Base-by-base conservation (phyloP, 108 stramenopile species). In the Nitzschia putrida region DNA sequence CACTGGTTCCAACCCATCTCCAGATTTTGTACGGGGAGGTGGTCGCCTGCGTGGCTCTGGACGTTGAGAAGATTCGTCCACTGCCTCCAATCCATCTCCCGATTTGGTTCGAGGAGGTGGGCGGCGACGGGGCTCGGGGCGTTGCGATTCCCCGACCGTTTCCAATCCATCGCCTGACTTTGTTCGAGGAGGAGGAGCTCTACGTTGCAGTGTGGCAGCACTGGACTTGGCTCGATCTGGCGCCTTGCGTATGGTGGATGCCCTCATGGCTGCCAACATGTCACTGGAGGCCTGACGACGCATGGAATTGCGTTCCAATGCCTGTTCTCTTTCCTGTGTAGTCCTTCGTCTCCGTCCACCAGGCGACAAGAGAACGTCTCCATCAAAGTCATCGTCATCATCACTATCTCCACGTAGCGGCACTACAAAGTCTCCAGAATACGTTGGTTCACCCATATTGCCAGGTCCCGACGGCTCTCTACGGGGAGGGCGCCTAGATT, bases 261-360 rank as follows among this genome's bases (percentile, higher is more conserved):
- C 54, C 41, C 61, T 21, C 74, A 76, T 76, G 41, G 74, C 67
- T 26, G 44, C 41, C 22, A 76, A 45, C 67, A 76, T 69, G 37
- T 76, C 74, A 53, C 67, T 69, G 8, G 74, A 76, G 47, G 42
- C 55, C 41, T 76, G 74, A 0, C 74, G 74, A 49, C 74, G 57
- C 11, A 65, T 64, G 2, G 66, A 29, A 45, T 76, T 76, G 54
- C 74, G 67, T 26, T 68, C 29, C 0, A 76, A 52, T 2, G 66
- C 68, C 44, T 52, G 16, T 42, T 68, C 74, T 57, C 58, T 49
- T 7, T 57, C 58, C 11, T 24, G 8, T 0, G 39, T 41, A 18
- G 23, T 39, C 8, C 73, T 52, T n/a, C 50, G 41, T 14, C 60
- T 26, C 20, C 60, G 59, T 39, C 70, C 43, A n/a, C 39, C 13